These are phyloP conservation scores for Papiliotrema nemorosa DNA, from an alignment of 1,284 basidiomycete species.

Conservation along the genomic window DNA sequence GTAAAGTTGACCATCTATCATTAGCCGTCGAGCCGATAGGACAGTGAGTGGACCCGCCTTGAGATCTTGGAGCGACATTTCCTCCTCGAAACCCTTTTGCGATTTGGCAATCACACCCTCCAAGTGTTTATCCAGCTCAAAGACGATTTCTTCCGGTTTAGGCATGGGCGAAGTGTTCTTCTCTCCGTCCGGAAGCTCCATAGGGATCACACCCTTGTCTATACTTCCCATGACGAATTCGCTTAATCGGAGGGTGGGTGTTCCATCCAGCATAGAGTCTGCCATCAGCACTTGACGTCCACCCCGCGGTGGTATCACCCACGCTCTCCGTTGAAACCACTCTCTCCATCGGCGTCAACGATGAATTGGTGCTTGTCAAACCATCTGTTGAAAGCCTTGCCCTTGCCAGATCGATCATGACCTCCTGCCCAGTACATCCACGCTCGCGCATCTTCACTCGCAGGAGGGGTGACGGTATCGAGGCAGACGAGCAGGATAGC, in stretches of 20 bases:
- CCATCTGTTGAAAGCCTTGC: conserved; percentile 77
- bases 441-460: conserved; percentile 64
- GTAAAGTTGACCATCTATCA: conserved; percentile 75
- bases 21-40: not conserved
- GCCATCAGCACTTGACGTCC: conserved; percentile 5
- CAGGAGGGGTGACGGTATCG: conserved; percentile 56
- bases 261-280: conserved; percentile 67
- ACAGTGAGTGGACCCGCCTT: conserved; percentile 54
- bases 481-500: conserved; percentile 83
- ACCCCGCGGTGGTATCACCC: conserved; percentile 13
- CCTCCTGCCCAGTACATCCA: conserved; percentile 89
- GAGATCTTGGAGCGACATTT: conserved; percentile 77
- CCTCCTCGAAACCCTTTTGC: conserved; percentile 67
- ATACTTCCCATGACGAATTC: conserved; percentile 85
- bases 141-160: conserved; percentile 65
- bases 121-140: conserved; percentile 62
- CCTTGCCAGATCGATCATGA: conserved; percentile 23
- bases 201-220: conserved; percentile 71
- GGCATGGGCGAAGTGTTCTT: conserved; percentile 52
- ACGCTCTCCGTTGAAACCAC: conserved; percentile 70
- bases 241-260: conserved; percentile 89
- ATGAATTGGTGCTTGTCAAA: conserved; percentile 97
- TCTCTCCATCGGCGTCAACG: conserved; percentile 88
- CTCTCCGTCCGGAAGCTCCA: conserved; percentile 51
- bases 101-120: conserved; percentile 53